Evolutionary conservation across 805 yeast species (phyloP).

Genomic region (Candida golubevii): DNA sequence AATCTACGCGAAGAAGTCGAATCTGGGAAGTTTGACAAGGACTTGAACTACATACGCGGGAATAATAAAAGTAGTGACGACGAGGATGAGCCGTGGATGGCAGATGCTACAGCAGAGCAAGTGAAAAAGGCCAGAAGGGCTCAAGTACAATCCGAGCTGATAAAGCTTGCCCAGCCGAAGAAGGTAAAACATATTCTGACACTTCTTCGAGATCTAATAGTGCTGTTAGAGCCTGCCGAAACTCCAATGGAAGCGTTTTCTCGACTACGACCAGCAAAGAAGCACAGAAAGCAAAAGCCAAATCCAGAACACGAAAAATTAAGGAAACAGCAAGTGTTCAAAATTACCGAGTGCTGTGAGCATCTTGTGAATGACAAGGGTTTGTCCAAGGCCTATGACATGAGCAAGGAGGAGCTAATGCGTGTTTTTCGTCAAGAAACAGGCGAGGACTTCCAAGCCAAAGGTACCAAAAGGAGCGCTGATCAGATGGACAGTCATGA

Average conservation of each 20-base stretch:
- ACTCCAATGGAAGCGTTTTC: constrained; percentile 54
- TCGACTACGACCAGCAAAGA: constrained; percentile 21
- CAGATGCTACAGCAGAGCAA: constrained; percentile 9
- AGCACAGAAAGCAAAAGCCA: background rate
- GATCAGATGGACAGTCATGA: constrained; percentile 15
- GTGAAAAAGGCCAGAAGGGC: constrained; percentile 36
- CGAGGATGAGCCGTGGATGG: constrained; percentile 22
- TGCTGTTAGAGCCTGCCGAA: constrained; percentile 53
- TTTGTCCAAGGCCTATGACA: constrained; percentile 45
- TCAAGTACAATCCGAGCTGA: constrained; percentile 11
- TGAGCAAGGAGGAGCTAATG: constrained; percentile 49
- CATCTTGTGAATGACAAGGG: constrained; percentile 39
- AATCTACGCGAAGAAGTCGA: constrained; percentile 52
- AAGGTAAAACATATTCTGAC: constrained; percentile 7
- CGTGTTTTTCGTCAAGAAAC: constrained; percentile 40
- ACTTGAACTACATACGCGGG: constrained; percentile 52
- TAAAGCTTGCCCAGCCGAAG: constrained; percentile 9
- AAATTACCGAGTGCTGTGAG: constrained; percentile 49
- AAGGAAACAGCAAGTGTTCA: constrained; percentile 22
- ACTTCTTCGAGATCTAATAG: constrained; percentile 32
- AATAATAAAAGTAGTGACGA: constrained; percentile 26
- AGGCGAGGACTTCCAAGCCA: constrained; percentile 30
- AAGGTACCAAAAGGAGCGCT: constrained; percentile 20
- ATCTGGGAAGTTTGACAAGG: constrained; percentile 57
- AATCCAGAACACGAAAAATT: constrained; percentile 6